Evolutionary conservation across 192 early-diverging fungal genomes (phyloP).

Genomic region (Linnemannia elongata): DNA sequence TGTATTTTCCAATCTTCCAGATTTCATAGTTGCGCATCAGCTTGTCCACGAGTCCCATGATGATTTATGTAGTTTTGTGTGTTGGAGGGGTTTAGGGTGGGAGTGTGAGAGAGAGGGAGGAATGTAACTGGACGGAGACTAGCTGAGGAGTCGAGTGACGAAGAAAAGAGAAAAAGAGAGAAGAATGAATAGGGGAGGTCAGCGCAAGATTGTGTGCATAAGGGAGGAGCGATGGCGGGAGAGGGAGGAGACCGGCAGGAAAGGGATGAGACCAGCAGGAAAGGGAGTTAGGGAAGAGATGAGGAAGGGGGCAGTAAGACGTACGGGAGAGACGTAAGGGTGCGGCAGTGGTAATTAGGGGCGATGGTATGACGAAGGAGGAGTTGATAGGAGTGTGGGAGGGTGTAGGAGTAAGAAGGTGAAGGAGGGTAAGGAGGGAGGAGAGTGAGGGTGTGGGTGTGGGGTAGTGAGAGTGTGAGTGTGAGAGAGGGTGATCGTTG

Average conservation of each 20-base stretch:
- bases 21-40: conserved; percentile 64
- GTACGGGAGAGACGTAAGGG: neutral
- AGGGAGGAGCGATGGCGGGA: conserved; percentile 1
- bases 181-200: neutral
- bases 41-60: conserved; percentile 62
- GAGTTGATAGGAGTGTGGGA: neutral
- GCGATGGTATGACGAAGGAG: neutral
- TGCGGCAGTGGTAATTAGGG: no score
- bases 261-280: neutral
- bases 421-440: neutral
- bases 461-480: neutral
- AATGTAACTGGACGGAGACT: neutral
- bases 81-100: no score
- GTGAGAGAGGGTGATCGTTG: neutral
- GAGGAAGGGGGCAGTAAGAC: neutral
- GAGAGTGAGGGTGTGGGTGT: no score
- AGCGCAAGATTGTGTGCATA: neutral
- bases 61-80: neutral
- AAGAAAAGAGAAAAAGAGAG: neutral
- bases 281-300: neutral
- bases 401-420: neutral
- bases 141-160: neutral
- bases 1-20: conserved; percentile 65
- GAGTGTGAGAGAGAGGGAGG: neutral
- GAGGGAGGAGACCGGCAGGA: neutral